These are phyloP conservation scores for Streptanthus diversifolius DNA, from an alignment of 345 rosid species.

Conservation along the genomic window DNA sequence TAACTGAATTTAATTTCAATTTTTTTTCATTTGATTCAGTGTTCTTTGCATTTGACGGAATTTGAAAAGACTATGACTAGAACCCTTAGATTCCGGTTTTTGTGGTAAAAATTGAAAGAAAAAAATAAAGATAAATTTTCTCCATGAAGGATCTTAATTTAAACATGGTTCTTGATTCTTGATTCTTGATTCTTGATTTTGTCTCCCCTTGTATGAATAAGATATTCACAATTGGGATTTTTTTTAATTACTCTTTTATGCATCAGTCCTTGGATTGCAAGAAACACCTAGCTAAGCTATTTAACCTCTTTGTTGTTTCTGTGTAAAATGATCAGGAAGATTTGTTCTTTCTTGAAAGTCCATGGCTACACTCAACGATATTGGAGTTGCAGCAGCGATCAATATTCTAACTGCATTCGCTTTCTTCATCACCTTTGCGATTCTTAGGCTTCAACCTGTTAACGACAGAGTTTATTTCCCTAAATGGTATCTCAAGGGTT, in stretches of 20 bases:
- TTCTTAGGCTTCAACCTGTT: constrained; percentile 80
- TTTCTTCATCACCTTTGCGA: constrained; percentile 73
- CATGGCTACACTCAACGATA: constrained; percentile 83
- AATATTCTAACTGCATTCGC: constrained; percentile 73
- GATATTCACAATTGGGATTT: background rate
- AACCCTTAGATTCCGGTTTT: constrained; percentile 3
- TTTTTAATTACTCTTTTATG: background rate
- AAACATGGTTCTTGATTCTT: background rate
- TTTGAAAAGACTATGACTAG: background rate
- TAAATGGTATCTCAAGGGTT: constrained; percentile 85
- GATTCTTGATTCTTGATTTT: background rate
- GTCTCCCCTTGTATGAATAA: background rate
- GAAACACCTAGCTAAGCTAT: background rate
- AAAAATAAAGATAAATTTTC: background rate
- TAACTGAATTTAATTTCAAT: constrained; percentile 1
- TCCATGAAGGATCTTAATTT: background rate
- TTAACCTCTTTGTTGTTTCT: background rate
- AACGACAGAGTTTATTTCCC: constrained; percentile 93
- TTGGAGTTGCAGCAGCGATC: constrained; percentile 77
- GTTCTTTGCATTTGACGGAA: background rate
- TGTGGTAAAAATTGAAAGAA: background rate
- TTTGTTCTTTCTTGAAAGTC: constrained; percentile 3
- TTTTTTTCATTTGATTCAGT: background rate
- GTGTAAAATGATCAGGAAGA: constrained; percentile 15
- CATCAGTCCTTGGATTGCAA: constrained; percentile 23